Evolutionary conservation across 2,329 filamentous ascomycete species (phyloP).

Genomic region (Xylariaceae sp.): DNA sequence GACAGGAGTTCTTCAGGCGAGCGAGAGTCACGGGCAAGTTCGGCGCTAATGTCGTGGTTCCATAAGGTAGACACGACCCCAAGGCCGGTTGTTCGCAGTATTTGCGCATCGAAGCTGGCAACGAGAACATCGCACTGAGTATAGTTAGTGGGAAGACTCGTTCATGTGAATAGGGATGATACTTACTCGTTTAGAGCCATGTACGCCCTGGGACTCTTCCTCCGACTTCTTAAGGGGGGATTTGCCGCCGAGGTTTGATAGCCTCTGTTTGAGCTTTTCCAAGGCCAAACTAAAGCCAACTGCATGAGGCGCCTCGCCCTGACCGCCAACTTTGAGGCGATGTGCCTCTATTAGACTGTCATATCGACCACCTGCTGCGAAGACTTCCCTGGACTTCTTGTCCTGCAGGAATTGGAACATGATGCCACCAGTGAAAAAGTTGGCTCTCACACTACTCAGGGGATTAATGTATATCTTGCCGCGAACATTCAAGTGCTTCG

Average conservation of each 20-base stretch:
- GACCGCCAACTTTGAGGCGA: conserved; percentile 60
- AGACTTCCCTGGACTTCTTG: conserved; percentile 74
- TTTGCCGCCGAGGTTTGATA: conserved; percentile 51
- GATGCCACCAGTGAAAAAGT: conserved; percentile 79
- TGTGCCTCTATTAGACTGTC: conserved; percentile 84
- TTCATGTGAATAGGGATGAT: background rate
- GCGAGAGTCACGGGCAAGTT: conserved; percentile 74
- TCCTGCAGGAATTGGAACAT: conserved; percentile 91
- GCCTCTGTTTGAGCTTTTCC: conserved; percentile 65
- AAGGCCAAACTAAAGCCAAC: conserved; percentile 90
- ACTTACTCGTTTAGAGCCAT: conserved; percentile 59
- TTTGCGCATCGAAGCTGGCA: conserved; percentile 74
- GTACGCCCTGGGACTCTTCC: conserved; percentile 56
- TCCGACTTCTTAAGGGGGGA: conserved; percentile 65
- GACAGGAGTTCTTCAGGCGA: conserved; percentile 75
- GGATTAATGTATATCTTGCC: conserved; percentile 81
- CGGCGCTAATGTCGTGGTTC: conserved; percentile 78
- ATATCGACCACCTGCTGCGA: conserved; percentile 90
- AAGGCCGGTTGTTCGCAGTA: conserved; percentile 70
- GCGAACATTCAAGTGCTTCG: conserved; percentile 67
- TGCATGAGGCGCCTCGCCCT: conserved; percentile 65
- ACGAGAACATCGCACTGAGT: conserved; percentile 78
- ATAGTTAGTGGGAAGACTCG: conserved; percentile 15
- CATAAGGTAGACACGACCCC: conserved; percentile 76
- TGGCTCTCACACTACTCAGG: conserved; percentile 82